These are phyloP conservation scores for Teratosphaeria zuluensis DNA, from an alignment of 2,329 filamentous ascomycete genomes.

Conservation along the genomic window DNA sequence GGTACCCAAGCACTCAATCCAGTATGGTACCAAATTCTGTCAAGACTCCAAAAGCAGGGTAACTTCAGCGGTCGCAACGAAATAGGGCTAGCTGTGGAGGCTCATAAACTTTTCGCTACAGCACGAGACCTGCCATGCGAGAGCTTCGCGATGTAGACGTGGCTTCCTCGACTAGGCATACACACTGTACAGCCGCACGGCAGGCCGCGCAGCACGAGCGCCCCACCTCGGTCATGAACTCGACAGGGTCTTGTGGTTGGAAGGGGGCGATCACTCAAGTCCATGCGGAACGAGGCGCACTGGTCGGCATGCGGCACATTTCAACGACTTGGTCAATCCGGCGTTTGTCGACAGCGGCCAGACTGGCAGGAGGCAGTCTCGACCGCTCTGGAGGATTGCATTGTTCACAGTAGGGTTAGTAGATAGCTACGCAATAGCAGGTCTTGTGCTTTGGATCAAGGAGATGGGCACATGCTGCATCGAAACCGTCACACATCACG, in stretches of 20 bases:
- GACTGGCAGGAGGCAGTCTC: background rate
- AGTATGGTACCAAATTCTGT: background rate
- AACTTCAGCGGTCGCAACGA: background rate
- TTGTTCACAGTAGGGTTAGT: background rate
- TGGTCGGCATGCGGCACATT: background rate
- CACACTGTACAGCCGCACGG: background rate
- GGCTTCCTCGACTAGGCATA: background rate
- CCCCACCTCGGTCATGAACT: background rate
- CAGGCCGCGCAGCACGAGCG: background rate
- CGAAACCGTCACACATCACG: background rate
- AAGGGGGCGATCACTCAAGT: background rate
- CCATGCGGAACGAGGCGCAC: background rate
- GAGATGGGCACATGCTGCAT: background rate
- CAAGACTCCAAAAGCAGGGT: background rate
- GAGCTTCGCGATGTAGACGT: background rate
- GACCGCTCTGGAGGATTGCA: background rate
- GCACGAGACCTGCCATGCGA: background rate
- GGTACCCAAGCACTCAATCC: background rate
- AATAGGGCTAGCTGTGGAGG: background rate
- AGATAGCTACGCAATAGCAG: background rate
- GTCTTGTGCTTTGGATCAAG: background rate
- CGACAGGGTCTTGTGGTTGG: background rate
- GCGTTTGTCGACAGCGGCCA: background rate
- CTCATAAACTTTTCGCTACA: background rate
- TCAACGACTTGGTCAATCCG: background rate